These are phyloP conservation scores for Camellia sinensis DNA, from an alignment of 148 eudicot species.

Conservation along the genomic window DNA sequence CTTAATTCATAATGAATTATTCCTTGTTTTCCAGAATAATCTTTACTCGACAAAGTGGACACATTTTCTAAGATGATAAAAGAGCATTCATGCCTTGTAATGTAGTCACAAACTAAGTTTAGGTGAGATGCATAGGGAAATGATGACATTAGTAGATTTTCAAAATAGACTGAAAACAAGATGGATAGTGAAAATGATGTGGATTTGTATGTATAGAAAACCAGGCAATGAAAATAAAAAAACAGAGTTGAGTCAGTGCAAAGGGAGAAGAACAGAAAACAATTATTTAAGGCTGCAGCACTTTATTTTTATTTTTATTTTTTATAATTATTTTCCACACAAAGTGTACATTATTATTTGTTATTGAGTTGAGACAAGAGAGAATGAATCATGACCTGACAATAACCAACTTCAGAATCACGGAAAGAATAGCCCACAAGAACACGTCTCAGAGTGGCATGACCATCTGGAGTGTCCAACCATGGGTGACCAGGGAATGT, in stretches of 20 bases:
- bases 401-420: constrained; percentile 95
- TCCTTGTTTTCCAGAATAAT: no score
- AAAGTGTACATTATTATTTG: background rate
- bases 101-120: background rate
- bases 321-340: background rate
- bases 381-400: constrained; percentile 58
- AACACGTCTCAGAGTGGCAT: constrained; percentile 89
- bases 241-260: background rate
- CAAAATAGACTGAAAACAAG: background rate
- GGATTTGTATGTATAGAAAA: background rate
- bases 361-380: background rate
- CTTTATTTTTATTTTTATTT: no score
- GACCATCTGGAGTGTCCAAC: constrained; percentile 91
- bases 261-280: background rate
- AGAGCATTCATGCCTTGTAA: background rate
- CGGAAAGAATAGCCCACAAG: constrained; percentile 97
- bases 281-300: background rate
- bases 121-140: background rate
- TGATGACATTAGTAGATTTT: background rate
- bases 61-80: background rate
- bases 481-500: constrained; percentile 98
- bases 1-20: no score
- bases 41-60: no score
- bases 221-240: background rate
- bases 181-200: background rate